These are phyloP conservation scores for Pseudognaphalium luteoalbum DNA, from an alignment of 129 eudicot species.

Conservation along the genomic window DNA sequence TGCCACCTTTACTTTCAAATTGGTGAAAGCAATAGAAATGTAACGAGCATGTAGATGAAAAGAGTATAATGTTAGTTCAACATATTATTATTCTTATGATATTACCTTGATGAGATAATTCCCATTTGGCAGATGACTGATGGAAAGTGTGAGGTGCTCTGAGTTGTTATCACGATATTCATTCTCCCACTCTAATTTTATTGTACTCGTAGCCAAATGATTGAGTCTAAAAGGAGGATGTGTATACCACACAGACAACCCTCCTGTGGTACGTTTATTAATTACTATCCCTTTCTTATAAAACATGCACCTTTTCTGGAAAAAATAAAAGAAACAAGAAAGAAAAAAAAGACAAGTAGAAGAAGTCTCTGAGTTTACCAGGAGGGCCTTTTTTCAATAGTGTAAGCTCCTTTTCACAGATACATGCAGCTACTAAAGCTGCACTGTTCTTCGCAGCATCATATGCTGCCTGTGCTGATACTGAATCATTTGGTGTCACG, in stretches of 20 bases:
- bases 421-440: slow-evolving; percentile 81
- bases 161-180: slow-evolving; percentile 49
- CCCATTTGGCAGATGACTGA: slow-evolving; percentile 65
- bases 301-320: slow-evolving; percentile 4
- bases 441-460: slow-evolving; percentile 64
- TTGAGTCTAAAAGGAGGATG: slow-evolving; percentile 80
- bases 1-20: background rate
- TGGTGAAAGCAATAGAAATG: background rate
- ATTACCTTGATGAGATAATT: slow-evolving; percentile 78
- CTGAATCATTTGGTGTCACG: slow-evolving; percentile 47
- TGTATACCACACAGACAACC: slow-evolving; percentile 75
- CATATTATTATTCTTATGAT: background rate
- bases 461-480: slow-evolving; percentile 41
- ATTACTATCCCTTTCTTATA: slow-evolving; percentile 13
- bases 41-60: slow-evolving; percentile 11
- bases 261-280: slow-evolving; percentile 42
- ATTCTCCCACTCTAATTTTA: slow-evolving; percentile 85
- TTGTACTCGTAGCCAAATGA: slow-evolving; percentile 51
- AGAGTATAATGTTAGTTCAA: slow-evolving; percentile 8
- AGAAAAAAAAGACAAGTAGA: too few species aligned
- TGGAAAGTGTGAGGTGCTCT: slow-evolving; percentile 44
- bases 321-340: background rate
- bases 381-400: slow-evolving; percentile 50
- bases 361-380: slow-evolving; percentile 41
- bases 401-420: slow-evolving; percentile 63